Base-by-base conservation (phyloP, 345 rosid species). In the Rhizophora mangle region DNA sequence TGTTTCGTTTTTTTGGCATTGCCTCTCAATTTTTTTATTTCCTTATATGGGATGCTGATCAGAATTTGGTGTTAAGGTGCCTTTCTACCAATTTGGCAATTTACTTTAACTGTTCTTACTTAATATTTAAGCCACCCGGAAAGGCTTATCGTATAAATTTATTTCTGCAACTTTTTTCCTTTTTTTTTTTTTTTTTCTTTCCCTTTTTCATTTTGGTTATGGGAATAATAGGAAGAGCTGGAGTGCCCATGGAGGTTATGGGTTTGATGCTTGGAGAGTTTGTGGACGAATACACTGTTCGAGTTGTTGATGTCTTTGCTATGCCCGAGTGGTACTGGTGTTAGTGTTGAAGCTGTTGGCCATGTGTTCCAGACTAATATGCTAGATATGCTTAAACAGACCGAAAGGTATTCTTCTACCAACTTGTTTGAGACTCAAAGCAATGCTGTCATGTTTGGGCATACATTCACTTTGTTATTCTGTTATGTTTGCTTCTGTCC, bases 181-280 rank as follows among this genome's bases (percentile, higher is more conserved):
- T n/a, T n/a, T n/a, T n/a, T n/a, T n/a, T n/a, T n/a, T n/a, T n/a
- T n/a, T n/a, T n/a, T n/a, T n/a, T n/a, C n/a, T n/a, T n/a, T n/a
- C n/a, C n/a, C n/a, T n/a, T n/a, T 51, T 29, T 11, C 13, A 59
- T n/a, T 53, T 32, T 62, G 22, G 58, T 36, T 0, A 49, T 37
- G 37, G 63, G 59, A 68, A 68, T 66, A 60, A 59, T 69, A 91
- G 98, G 98, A 59, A 90, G 99, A 80, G 99, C 98, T 85, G 98
- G 99, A 63, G 99, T 96, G 39, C 99, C 99, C 57, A 96, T 96
- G 99, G 98, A 96, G 69, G 99, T 96, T 1, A 96, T 96, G 99
- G 99, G 99, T 27, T 66, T 96, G 94, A 96, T 96, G 99, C 86
- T 92, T 31, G 99, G 99, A 60, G 99, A 96, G 76, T 96, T 96